phyloP scores from a whole-genome alignment of 179 eudicot species.

The Patellifolia procumbens region DNA sequence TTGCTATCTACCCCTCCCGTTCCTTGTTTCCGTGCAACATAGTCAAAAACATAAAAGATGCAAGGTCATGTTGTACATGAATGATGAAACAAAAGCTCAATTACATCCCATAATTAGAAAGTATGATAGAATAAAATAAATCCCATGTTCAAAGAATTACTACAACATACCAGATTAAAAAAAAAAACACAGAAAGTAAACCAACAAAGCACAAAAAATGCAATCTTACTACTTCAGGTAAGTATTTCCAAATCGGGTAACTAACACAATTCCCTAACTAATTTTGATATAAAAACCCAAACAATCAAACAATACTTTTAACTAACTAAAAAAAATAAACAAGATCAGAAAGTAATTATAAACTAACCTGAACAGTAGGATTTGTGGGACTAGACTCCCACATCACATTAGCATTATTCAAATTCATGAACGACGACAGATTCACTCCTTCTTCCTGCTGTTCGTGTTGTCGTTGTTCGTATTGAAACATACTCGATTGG shows the following conservation, averaged over 20 bases:
- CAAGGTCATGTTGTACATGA: too few relatives aligned
- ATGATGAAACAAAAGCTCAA: too few relatives aligned
- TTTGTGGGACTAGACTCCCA: conserved; percentile 22
- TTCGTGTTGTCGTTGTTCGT: conserved; percentile 9
- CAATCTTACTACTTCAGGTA: conserved; percentile 6
- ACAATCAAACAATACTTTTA: background rate
- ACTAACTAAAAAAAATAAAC: background rate
- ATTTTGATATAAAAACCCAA: background rate
- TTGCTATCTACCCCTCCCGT: too few relatives aligned
- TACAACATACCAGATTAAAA: too few relatives aligned
- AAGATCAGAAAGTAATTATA: background rate
- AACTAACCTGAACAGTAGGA: conserved; percentile 29
- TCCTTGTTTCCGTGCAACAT: too few relatives aligned
- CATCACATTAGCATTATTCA: conserved; percentile 12
- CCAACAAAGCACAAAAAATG: background rate
- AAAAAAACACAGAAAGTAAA: background rate
- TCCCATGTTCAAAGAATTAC: too few relatives aligned
- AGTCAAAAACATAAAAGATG: too few relatives aligned
- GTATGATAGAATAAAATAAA: too few relatives aligned
- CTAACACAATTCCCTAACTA: background rate
- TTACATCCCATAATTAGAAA: too few relatives aligned
- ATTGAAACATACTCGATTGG: background rate
- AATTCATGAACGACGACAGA: conserved; percentile 11
- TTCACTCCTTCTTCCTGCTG: conserved; percentile 3
- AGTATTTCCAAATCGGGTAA: conserved; percentile 7